phyloP scores from a whole-genome alignment of 768 basidiomycete genomes.

The Phlegmacium glaucopus region DNA sequence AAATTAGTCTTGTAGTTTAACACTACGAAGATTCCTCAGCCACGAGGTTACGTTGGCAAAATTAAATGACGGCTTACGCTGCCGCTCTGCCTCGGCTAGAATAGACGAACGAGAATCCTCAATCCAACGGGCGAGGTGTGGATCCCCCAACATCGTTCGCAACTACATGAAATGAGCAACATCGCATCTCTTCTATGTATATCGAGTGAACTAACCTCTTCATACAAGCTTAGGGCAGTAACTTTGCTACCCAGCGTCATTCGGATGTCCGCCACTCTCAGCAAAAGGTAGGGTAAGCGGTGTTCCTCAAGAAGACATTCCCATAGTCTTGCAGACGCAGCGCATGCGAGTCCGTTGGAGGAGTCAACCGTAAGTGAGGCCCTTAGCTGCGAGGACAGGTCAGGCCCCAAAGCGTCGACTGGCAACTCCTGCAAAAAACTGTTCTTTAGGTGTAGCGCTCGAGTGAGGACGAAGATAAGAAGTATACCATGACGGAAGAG shows the following conservation, averaged over 20 bases:
- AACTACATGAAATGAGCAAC: not conserved
- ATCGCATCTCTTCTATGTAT: not conserved
- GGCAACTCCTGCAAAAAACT: not conserved
- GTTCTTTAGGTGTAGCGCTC: constrained; percentile 1
- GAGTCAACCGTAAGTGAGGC: constrained; percentile 5
- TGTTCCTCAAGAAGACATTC: constrained; percentile 10
- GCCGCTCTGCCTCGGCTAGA: not conserved
- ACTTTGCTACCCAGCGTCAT: constrained; percentile 9
- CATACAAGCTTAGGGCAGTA: constrained; percentile 11
- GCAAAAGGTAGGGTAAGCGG: constrained; percentile 11
- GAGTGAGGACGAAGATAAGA: not conserved
- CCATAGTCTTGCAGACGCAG: constrained; percentile 10
- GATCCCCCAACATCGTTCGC: constrained; percentile 1
- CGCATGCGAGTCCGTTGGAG: constrained; percentile 4
- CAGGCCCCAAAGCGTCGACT: not conserved
- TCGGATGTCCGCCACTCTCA: constrained; percentile 17
- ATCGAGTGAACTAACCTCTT: constrained; percentile 9
- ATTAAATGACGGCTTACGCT: not conserved
- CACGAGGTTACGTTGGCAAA: not conserved
- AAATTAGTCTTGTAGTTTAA: not conserved
- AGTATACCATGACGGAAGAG: not conserved
- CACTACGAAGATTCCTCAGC: not conserved
- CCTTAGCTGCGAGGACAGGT: not conserved
- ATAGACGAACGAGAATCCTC: not conserved
- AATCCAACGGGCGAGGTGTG: not conserved